Base-by-base conservation (phyloP, 1,284 basidiomycete species). In the Trichosporon ovoides region DNA sequence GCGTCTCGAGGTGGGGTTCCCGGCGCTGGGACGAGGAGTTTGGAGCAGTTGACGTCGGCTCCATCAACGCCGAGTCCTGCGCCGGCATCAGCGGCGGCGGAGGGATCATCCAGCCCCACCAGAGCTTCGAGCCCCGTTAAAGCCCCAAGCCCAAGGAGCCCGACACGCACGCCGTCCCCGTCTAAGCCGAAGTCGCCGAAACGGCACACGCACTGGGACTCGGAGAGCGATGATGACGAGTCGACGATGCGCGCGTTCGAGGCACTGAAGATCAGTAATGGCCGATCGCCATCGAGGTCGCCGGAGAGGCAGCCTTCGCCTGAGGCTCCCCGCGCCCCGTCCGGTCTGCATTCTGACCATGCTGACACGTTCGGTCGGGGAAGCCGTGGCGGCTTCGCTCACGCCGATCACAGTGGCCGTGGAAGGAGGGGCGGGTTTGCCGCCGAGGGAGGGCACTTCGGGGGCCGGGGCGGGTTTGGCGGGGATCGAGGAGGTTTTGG, bases 1-100 rank as follows among this genome's bases (percentile, higher is more conserved):
- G 89, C 91, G 31, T 49, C 78, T 31, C 60, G 69, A 10, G 62
- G 64, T 5, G 74, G 76, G 28, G 67, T 73, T 7, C 60, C 66
- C 0, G 60, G 55, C 4, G 6, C 20, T 20, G 40, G 40, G 10
- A 16, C 22, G 4, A 24, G 43, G 16, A n/a, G 11, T n/a, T 54
- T 28, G 14, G 53, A 34, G n/a, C 52, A 38, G 36, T n/a, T 38
- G 38, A 18, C 38, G 3, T 22, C 31, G 10, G 18, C 43, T 1
- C 13, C 43, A 3, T 19, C 38, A 9, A 24, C 18, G 28, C 28
- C 28, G 5, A 5, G 5, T 4, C 28, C 12, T 24, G 28, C 16
- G 24, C 34, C 34, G 11, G 24, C 50, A 9, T n/a, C n/a, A n/a
- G n/a, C n/a, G n/a, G n/a, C n/a, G n/a, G n/a, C n/a, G n/a, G n/a